Percentiles rank a stretch among this genome's conserved stretches.
phyloP scores from a whole-genome alignment of 2,329 filamentous ascomycete species.

The Calonectria leucothoes region DNA sequence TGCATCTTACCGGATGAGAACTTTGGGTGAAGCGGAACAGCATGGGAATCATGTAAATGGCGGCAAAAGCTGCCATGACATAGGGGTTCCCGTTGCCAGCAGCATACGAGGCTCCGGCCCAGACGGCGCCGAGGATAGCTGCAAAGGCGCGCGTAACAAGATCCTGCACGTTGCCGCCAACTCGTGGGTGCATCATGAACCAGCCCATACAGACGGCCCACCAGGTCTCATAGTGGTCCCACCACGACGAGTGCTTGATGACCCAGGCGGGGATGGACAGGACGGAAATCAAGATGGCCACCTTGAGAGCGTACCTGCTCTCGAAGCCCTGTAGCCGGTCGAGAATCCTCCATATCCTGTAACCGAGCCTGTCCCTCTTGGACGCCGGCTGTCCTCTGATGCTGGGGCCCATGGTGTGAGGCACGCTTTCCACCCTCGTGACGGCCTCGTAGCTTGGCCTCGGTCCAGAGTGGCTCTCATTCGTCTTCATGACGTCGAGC shows the following conservation, averaged over 20 bases:
- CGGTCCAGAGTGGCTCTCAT: constrained; percentile 45
- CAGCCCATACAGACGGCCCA: constrained; percentile 69
- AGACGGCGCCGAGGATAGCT: constrained; percentile 63
- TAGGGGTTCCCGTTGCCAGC: constrained; percentile 65
- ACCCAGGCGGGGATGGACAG: constrained; percentile 67
- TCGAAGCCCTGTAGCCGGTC: constrained; percentile 69
- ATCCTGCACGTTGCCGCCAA: constrained; percentile 69
- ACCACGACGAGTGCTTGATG: constrained; percentile 58
- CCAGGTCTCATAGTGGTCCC: constrained; percentile 67
- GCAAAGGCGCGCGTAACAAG: constrained; percentile 62
- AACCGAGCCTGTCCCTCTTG: constrained; percentile 54
- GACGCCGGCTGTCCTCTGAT: constrained; percentile 48
- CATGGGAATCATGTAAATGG: constrained; percentile 70
- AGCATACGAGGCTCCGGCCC: constrained; percentile 64
- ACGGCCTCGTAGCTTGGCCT: constrained; percentile 34
- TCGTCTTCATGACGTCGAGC: constrained; percentile 56
- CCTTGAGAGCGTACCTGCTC: constrained; percentile 68
- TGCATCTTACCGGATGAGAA: constrained; percentile 58
- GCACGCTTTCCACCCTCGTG: constrained; percentile 47
- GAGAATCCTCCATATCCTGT: constrained; percentile 60
- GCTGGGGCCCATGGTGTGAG: constrained; percentile 53
- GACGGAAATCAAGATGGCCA: constrained; percentile 61
- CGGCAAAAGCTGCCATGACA: constrained; percentile 65
- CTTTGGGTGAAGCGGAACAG: constrained; percentile 67
- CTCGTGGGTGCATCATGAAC: constrained; percentile 62